phyloP scores from a whole-genome alignment of 139 green algal species.

The Tetradesmus lagerheimii region DNA sequence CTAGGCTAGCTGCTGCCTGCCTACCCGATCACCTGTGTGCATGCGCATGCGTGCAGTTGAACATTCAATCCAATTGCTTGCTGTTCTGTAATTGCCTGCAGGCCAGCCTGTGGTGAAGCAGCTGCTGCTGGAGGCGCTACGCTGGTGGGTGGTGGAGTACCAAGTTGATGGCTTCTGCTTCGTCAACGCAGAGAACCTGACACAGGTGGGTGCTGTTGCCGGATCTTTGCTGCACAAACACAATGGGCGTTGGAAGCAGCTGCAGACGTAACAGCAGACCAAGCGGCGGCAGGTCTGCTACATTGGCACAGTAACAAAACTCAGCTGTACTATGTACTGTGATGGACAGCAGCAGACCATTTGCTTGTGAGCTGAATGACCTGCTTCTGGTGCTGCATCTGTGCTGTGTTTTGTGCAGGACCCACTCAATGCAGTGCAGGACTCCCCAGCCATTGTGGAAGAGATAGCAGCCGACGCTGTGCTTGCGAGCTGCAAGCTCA shows the following conservation, averaged over 20 bases:
- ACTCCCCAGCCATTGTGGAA: constrained; percentile 79
- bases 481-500: constrained; percentile 54
- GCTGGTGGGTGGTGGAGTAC: constrained; percentile 79
- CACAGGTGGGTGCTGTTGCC: constrained; percentile 64
- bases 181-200: constrained; percentile 86
- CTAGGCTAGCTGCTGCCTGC: neutral
- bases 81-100: neutral
- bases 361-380: no score
- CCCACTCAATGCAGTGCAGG: constrained; percentile 71
- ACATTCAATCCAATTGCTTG: no score
- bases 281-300: no score
- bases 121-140: constrained; percentile 70
- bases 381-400: neutral
- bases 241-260: neutral
- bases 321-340: no score
- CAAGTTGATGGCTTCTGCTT: constrained; percentile 86
- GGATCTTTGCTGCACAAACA: no score
- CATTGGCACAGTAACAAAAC: no score
- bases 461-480: constrained; percentile 66
- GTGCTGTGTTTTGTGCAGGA: constrained; percentile 49
- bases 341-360: no score
- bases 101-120: constrained; percentile 69
- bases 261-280: neutral
- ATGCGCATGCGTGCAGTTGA: neutral
- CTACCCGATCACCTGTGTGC: neutral